Evolutionary conservation across 768 basidiomycete species (phyloP).

Genomic region (Mycena pura): DNA sequence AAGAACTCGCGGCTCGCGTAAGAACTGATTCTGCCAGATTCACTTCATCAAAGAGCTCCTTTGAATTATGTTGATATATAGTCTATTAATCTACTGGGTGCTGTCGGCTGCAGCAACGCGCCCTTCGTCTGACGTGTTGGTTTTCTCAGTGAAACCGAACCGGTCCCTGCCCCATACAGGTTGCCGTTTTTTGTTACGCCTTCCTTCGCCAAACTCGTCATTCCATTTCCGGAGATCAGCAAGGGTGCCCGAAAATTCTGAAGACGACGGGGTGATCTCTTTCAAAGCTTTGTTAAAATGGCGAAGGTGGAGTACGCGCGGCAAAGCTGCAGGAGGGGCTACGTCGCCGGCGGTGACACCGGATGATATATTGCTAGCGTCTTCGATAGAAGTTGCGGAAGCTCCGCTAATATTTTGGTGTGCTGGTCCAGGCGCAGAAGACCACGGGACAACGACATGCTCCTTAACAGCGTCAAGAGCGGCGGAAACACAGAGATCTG

Average conservation of each 20-base stretch:
- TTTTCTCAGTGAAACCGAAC: slow-evolving; percentile 80
- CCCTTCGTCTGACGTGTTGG: slow-evolving; percentile 47
- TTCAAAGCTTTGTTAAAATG: slow-evolving; percentile 87
- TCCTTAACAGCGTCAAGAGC: slow-evolving; percentile 94
- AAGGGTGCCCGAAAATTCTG: slow-evolving; percentile 79
- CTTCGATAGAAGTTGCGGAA: not conserved
- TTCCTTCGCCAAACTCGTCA: slow-evolving; percentile 91
- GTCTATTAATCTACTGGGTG: slow-evolving; percentile 26
- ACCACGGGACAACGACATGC: slow-evolving; percentile 81
- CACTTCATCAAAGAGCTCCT: not conserved
- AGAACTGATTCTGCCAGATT: not conserved
- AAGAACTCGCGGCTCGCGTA: slow-evolving; percentile 23
- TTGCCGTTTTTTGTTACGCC: slow-evolving; percentile 61
- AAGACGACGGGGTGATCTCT: slow-evolving; percentile 90
- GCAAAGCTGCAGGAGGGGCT: slow-evolving; percentile 20
- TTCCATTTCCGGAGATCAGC: slow-evolving; percentile 87
- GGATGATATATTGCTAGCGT: slow-evolving; percentile 2
- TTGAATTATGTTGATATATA: not conserved
- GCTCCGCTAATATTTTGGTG: slow-evolving; percentile 7
- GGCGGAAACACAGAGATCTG: slow-evolving; percentile 92
- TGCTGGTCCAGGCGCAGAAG: slow-evolving; percentile 24
- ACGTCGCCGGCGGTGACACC: slow-evolving; percentile 3
- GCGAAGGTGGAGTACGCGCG: slow-evolving; percentile 47
- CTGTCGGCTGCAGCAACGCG: slow-evolving; percentile 42
- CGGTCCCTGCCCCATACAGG: slow-evolving; percentile 87